A percentile compares a stretch with the other conserved stretches of the same genome.
Evolutionary conservation across 495 filamentous ascomycete species (phyloP).

Genomic region (Talaromyces liani): DNA sequence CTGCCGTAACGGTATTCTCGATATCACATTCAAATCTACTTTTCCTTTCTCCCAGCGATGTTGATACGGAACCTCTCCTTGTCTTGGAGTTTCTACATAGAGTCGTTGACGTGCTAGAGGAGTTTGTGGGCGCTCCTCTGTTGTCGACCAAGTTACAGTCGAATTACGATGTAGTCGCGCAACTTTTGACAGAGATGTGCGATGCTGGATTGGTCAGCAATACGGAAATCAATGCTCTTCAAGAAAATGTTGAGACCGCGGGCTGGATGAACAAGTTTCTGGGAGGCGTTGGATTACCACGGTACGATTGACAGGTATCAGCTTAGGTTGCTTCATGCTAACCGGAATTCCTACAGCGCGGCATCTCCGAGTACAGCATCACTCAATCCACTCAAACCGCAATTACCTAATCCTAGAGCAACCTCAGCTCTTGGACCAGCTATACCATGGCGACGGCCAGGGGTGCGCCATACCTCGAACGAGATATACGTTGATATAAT

Average conservation of each 20-base stretch:
- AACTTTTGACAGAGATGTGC: slow-evolving; percentile 92
- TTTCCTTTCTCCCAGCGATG: slow-evolving; percentile 74
- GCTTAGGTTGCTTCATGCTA: background rate
- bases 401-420: slow-evolving; percentile 24
- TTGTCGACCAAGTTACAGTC: slow-evolving; percentile 76
- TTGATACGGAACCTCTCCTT: slow-evolving; percentile 88
- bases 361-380: slow-evolving; percentile 37
- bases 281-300: slow-evolving; percentile 76
- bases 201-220: slow-evolving; percentile 86
- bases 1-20: slow-evolving; percentile 86
- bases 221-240: slow-evolving; percentile 87
- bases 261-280: slow-evolving; percentile 84
- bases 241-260: slow-evolving; percentile 86
- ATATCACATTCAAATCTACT: slow-evolving; percentile 79
- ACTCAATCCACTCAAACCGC: slow-evolving; percentile 38
- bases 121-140: slow-evolving; percentile 87
- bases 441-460: slow-evolving; percentile 83
- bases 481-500: slow-evolving; percentile 96
- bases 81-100: slow-evolving; percentile 93
- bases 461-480: slow-evolving; percentile 92
- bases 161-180: slow-evolving; percentile 90
- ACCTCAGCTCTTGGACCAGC: slow-evolving; percentile 40
- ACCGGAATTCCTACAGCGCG: slow-evolving; percentile 10
- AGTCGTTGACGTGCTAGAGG: slow-evolving; percentile 86
- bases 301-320: slow-evolving; percentile 34